Evolutionary conservation across 2,329 filamentous ascomycete genomes (phyloP).

Genomic region (Parafenestella ontariensis): DNA sequence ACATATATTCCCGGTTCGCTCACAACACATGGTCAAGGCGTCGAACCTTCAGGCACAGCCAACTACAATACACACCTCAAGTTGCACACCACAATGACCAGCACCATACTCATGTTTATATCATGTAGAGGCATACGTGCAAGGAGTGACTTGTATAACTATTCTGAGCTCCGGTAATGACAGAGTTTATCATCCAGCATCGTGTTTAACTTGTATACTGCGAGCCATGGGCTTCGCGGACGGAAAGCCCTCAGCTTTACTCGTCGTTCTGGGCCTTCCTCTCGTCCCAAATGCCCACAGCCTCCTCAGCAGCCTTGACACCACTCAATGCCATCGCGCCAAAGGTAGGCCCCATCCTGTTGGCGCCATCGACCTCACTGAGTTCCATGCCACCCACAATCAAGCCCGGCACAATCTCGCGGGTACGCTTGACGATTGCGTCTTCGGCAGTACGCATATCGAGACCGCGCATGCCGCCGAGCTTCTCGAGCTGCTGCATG

Average conservation of each 20-base stretch:
- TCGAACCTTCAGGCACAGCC: background rate
- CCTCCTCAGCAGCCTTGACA: constrained; percentile 91
- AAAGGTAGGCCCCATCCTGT: constrained; percentile 90
- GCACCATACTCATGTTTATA: too few relatives aligned
- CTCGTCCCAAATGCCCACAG: constrained; percentile 76
- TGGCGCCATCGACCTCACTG: constrained; percentile 87
- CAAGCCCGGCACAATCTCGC: constrained; percentile 85
- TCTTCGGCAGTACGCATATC: constrained; percentile 94
- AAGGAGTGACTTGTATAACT: background rate
- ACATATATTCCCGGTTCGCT: background rate
- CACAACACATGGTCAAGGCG: background rate
- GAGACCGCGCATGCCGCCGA: constrained; percentile 90
- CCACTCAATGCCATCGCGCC: constrained; percentile 88
- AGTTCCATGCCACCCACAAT: constrained; percentile 97
- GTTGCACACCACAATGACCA: too few relatives aligned
- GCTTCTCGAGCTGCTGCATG: constrained; percentile 82
- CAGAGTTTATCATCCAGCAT: background rate
- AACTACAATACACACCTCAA: too few relatives aligned
- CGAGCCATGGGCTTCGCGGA: background rate
- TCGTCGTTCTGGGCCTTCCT: constrained; percentile 79
- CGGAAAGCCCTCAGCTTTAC: constrained; percentile 16
- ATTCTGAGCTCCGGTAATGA: background rate
- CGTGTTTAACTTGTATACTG: background rate
- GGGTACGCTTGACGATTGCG: constrained; percentile 89
- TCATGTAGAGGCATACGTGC: too few relatives aligned